Conservation (phyloP, 2,329 filamentous ascomycete genomes). For the Claviceps monticola region DNA sequence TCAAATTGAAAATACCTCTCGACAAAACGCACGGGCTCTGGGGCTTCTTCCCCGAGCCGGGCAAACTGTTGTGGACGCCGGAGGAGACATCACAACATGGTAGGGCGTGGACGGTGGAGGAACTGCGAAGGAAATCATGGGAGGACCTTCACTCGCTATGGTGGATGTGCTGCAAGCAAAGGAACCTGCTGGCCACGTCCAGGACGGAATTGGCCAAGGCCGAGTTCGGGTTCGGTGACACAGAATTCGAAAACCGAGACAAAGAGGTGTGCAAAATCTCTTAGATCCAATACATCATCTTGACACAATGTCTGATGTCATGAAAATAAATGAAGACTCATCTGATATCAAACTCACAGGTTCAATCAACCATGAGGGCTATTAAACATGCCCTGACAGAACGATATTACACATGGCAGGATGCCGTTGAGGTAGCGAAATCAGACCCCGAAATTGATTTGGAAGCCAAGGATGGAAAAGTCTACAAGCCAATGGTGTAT, state of each 20-base stretch:
- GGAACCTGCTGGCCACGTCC: conserved; percentile 77
- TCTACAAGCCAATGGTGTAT: conserved; percentile 33
- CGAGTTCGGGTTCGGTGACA: conserved; percentile 59
- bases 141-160: conserved; percentile 84
- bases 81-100: conserved; percentile 60
- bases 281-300: not conserved
- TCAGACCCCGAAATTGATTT: conserved; percentile 54
- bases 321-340: too few relatives aligned
- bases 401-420: conserved; percentile 77
- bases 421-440: conserved; percentile 53
- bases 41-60: conserved; percentile 71
- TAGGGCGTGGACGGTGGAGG: conserved; percentile 69
- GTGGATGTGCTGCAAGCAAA: conserved; percentile 88
- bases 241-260: conserved; percentile 51
- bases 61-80: conserved; percentile 56
- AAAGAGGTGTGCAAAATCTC: conserved; percentile 41
- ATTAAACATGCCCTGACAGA: conserved; percentile 83
- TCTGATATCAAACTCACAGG: conserved; percentile 31
- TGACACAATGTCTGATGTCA: too few relatives aligned
- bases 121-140: conserved; percentile 82
- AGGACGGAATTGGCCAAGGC: conserved; percentile 52
- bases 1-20: conserved; percentile 41
- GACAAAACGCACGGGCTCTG: conserved; percentile 77
- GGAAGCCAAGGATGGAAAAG: conserved; percentile 27
- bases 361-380: conserved; percentile 60